phyloP scores from a whole-genome alignment of 768 basidiomycete genomes.

The Macrolepiota albuminosa region DNA sequence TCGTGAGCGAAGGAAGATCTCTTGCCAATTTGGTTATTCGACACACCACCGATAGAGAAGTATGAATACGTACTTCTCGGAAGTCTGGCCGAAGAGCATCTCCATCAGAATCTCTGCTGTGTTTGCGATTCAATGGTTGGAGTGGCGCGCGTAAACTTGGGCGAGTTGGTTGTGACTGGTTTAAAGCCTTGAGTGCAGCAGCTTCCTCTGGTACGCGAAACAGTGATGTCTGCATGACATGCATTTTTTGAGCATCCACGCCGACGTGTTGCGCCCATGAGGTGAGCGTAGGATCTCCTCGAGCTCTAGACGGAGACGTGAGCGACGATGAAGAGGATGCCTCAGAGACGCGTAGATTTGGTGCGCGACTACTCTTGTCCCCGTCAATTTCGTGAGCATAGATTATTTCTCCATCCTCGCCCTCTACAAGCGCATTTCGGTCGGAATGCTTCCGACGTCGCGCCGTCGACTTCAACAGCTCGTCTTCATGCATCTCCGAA shows the following conservation, averaged over 20 bases:
- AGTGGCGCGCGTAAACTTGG: slow-evolving; percentile 30
- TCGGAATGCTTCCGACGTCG: slow-evolving; percentile 20
- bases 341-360: slow-evolving; percentile 24
- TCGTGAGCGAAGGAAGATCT: slow-evolving; percentile 77
- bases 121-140: slow-evolving; percentile 53
- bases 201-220: slow-evolving; percentile 77
- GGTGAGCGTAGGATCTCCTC: slow-evolving; percentile 46
- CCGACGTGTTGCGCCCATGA: slow-evolving; percentile 73
- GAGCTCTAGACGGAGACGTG: slow-evolving; percentile 28
- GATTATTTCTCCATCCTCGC: slow-evolving; percentile 47
- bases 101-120: slow-evolving; percentile 74
- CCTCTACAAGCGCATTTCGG: slow-evolving; percentile 48
- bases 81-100: slow-evolving; percentile 59
- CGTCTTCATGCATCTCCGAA: slow-evolving; percentile 52
- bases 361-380: background rate
- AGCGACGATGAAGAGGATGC: slow-evolving; percentile 26
- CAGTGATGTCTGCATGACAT: slow-evolving; percentile 89
- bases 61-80: slow-evolving; percentile 44
- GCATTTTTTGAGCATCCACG: slow-evolving; percentile 83
- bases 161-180: slow-evolving; percentile 36
- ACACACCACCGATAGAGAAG: background rate
- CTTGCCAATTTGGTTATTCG: slow-evolving; percentile 30
- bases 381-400: slow-evolving; percentile 20
- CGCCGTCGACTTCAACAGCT: slow-evolving; percentile 26
- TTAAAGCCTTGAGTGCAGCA: slow-evolving; percentile 54